Evolutionary conservation across 441 rosid species (phyloP).

Genomic region (Euphorbia schlechtendalii): DNA sequence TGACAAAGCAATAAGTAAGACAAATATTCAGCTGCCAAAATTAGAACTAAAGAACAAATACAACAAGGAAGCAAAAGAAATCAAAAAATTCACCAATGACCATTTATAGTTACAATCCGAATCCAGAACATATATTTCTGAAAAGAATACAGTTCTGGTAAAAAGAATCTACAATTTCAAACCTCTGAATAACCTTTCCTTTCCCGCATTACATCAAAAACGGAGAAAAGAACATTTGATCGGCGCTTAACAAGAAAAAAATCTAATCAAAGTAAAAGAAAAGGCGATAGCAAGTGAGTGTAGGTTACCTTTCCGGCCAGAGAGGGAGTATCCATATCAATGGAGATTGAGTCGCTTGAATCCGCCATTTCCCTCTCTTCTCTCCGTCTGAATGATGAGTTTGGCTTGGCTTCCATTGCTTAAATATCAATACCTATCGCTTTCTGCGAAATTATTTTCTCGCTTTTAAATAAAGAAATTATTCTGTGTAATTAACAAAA

Average conservation of each 20-base stretch:
- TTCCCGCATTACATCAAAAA: constrained; percentile 26
- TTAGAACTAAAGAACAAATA: neutral
- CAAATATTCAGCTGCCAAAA: neutral
- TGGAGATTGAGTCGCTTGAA: constrained; percentile 75
- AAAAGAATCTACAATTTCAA: neutral
- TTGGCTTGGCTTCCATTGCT: constrained; percentile 22
- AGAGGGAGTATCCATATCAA: constrained; percentile 72
- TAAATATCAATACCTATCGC: constrained; percentile 17
- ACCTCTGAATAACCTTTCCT: constrained; percentile 9
- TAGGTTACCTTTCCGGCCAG: constrained; percentile 61
- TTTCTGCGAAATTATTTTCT: constrained; percentile 11
- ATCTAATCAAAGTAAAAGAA: neutral
- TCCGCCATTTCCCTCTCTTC: constrained; percentile 46
- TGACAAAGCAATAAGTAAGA: neutral
- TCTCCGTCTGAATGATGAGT: constrained; percentile 16
- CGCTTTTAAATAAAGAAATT: neutral
- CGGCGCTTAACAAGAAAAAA: too few species aligned
- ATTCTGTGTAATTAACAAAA: neutral
- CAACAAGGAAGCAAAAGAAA: neutral
- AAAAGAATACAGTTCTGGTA: neutral
- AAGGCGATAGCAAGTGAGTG: neutral
- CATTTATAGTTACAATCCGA: neutral
- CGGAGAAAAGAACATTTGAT: constrained; percentile 18
- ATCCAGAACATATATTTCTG: neutral
- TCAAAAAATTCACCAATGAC: neutral